These are phyloP conservation scores for Leishmania gerbilli DNA, from an alignment of 208 protist genomes.

Conservation along the genomic window DNA sequence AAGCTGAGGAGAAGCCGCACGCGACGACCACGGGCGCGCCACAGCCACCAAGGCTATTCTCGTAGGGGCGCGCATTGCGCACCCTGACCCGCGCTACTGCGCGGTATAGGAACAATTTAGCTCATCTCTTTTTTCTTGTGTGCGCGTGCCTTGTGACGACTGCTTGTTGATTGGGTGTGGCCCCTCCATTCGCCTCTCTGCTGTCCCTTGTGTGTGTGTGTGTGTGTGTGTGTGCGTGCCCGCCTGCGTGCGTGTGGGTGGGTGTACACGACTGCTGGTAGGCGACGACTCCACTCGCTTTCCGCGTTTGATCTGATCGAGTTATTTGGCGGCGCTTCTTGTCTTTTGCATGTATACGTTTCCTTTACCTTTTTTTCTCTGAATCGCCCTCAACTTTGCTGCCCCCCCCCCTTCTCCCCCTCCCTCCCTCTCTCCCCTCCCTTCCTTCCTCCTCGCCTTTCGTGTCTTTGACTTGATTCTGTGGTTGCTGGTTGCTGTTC, in stretches of 20 bases:
- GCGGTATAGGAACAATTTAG: neutral
- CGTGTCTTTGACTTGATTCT: conserved; percentile 22
- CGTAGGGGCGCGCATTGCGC: neutral
- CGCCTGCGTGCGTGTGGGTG: neutral
- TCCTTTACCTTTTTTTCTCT: neutral
- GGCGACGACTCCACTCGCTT: neutral
- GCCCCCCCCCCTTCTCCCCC: too few relatives aligned
- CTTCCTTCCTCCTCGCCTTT: neutral
- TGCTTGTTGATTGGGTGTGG: neutral
- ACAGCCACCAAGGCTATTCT: conserved; percentile 30
- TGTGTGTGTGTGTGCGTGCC: neutral
- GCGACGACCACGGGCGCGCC: conserved; percentile 16
- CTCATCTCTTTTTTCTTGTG: neutral
- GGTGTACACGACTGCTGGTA: neutral
- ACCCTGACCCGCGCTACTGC: neutral
- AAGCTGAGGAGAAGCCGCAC: conserved; percentile 8
- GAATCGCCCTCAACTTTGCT: neutral
- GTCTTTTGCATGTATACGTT: neutral
- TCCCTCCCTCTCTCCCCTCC: neutral
- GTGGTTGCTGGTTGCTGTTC: neutral
- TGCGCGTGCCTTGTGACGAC: neutral
- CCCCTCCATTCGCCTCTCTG: neutral
- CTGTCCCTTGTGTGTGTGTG: neutral
- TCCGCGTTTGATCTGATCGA: neutral
- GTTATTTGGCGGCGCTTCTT: neutral